Base-by-base conservation (phyloP, 2,329 filamentous ascomycete species). In the Cladophialophora immunda region DNA sequence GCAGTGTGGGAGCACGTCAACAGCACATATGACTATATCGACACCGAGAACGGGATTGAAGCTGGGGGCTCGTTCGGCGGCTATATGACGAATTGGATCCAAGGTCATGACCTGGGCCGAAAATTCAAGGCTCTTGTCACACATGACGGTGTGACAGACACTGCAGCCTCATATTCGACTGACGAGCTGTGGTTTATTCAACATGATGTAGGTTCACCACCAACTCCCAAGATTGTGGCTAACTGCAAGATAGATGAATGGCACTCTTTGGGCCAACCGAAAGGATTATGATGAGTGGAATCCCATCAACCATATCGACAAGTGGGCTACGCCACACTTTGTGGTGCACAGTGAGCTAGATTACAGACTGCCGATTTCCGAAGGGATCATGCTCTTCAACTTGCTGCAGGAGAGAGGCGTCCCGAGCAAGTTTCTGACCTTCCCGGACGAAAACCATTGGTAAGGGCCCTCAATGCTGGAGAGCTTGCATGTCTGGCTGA, bases 61-160 rank as follows among this genome's bases (percentile, higher is more conserved):
- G 78, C 78, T 3, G 80, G 80, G 17, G 79, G 78, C 55, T 78
- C 75, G 57, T 82, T 77, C 66, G 80, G 80, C 58, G 80, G 78
- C 0, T 82, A 80, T 74, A 85, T 85, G 76, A 76, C 79, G 74
- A 86, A 97, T 77, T 97, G 94, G 93, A 93, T 97, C 73, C 93
- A 97, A 79, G 94, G 94, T 7, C 91, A 95, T 69, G 85, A 87
- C 0, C 85, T 97, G 0, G 93, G 93, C 22, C 88, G 92, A 30
- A 88, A 90, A 72, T 96, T 97, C 85, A 92, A 92, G 78, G 93
- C 93, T 0, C 84, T 97, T 3, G 93, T 97, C 30, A 93, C 90
- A 73, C 93, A 97, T 76, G 93, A 97, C 72, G 93, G 93, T 56
- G 90, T 94, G 62, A 95, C 94, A 78, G 91, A 88, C 73, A 80